Percentiles rank a stretch among this genome's conserved stretches.
These are phyloP conservation scores for Apiospora koreana DNA, from an alignment of 2,329 filamentous ascomycete species.

Conservation along the genomic window DNA sequence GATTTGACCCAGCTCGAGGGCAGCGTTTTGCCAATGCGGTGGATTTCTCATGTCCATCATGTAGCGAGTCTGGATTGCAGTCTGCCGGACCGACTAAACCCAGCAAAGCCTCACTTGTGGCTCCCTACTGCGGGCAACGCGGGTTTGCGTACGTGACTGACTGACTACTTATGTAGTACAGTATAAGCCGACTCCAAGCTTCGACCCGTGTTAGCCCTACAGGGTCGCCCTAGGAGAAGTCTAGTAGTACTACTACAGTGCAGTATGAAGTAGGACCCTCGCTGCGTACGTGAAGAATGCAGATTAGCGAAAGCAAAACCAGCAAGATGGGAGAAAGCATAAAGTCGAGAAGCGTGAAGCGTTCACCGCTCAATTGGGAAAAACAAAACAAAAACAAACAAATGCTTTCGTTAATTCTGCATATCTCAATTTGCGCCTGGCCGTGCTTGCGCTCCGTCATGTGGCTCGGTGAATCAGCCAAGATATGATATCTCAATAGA, in stretches of 20 bases:
- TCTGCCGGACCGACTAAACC: conserved; percentile 2
- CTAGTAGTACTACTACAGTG: no score
- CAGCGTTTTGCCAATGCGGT: neutral
- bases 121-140: neutral
- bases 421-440: neutral
- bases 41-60: neutral
- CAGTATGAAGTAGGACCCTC: neutral
- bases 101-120: neutral
- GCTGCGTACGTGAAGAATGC: neutral
- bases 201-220: neutral
- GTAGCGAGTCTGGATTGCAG: neutral
- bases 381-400: neutral
- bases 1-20: neutral
- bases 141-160: neutral
- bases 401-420: neutral
- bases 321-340: neutral
- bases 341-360: neutral
- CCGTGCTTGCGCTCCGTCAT: neutral
- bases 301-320: neutral
- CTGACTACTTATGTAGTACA: neutral
- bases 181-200: neutral
- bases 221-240: neutral
- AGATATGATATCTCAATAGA: neutral
- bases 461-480: conserved; percentile 3
- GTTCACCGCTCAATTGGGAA: neutral